Base-by-base conservation (phyloP, 352 stramenopile species). In the Pythium diclinum region DNA sequence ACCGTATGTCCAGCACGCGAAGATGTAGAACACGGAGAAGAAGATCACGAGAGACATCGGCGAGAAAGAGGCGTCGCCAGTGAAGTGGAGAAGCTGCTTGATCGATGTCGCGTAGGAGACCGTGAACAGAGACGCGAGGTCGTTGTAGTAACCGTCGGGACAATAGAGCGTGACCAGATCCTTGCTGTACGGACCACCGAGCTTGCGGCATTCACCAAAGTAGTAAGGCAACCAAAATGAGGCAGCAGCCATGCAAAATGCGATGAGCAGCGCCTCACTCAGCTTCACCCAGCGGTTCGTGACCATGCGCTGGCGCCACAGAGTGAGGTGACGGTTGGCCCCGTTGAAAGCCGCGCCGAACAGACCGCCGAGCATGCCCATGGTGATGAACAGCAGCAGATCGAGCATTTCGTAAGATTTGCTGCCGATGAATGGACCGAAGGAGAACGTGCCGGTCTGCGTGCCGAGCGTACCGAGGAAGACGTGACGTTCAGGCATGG, bases 61-160 rank as follows among this genome's bases (percentile, higher is more conserved):
- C 38, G 87, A 97, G 75, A 99, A 99, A 33, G 92, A 98, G 0
- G 71, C 72, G 47, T 87, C 77, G 33, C 83, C 81, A 3, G 81
- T 93, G 67, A 99, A 99, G 73, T 99, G 97, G 63, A 99, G 97
- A 25, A 99, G 75, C 73, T 99, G 92, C 65, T 97, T 97, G 78
- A 97, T 96, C 44, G 88, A 97, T 8, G 90, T 97, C 65, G 98
- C 94, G 59, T 96, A 95, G 23, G 98, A 94, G 8, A 96, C 93
- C 10, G 98, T 97, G 59, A 98, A 98, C 2, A 99, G 82, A 61
- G 91, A 98, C 11, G 96, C 97, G 40, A 99, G 83, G 75, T 99
- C 95, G 67, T 99, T 99, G 82, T 98, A 99, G 56, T 99, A 78
- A 49, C 94, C 97, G 6, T 97, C 85, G 1, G 89, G 85, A 67